Evolutionary conservation across 2,329 filamentous ascomycete genomes (phyloP), one percentile per base, ranked within the genome.

Genomic region (Triangularia verruculosa): DNA sequence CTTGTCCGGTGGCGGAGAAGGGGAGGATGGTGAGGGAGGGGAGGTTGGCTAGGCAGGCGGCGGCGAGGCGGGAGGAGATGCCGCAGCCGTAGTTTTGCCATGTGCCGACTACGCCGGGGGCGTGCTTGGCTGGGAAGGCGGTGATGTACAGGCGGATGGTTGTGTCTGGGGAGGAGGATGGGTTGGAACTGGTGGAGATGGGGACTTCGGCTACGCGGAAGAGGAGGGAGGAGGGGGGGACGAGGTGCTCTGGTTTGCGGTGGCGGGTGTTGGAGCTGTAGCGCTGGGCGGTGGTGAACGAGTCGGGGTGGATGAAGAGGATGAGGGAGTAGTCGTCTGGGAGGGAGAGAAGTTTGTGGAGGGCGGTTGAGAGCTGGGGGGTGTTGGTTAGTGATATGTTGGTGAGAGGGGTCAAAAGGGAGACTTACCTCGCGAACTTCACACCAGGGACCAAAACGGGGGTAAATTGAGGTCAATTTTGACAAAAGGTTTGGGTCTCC

Each of bases 11-110:
- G 11, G 56, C 66, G 1, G 24, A 63, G 56, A 75, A 74, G 1
- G 71, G 65, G 1, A 80, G 68, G 28, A 79, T 75, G 22, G 24
- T 7, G 4, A 56, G 4, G 4, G 69, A 68, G 13, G 77, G 74
- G 2, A 79, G 65, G 0, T 75, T 69, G 0, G 72, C 69, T 7
- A 83, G 71, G 8, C 83, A 71, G n/a, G 74, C 62, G 68, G 82
- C 80, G 0, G 79, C 78, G 0, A 79, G 70, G 0, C 82, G 75
- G 25, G 79, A 76, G 12, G 78, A 79, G n/a, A 83, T 72, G 0
- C 81, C 82, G 0, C 77, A 69, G 0, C 82, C 82, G 2, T 77
- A 73, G 34, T 78, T 77, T 62, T 77, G 75, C 82, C 82, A 85
- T 39, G 78, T 76, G 3, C 75, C 76, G 17, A 78, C 71, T 27